Conservation (phyloP, 805 yeast species). For the Debaryomyces prosopidis region DNA sequence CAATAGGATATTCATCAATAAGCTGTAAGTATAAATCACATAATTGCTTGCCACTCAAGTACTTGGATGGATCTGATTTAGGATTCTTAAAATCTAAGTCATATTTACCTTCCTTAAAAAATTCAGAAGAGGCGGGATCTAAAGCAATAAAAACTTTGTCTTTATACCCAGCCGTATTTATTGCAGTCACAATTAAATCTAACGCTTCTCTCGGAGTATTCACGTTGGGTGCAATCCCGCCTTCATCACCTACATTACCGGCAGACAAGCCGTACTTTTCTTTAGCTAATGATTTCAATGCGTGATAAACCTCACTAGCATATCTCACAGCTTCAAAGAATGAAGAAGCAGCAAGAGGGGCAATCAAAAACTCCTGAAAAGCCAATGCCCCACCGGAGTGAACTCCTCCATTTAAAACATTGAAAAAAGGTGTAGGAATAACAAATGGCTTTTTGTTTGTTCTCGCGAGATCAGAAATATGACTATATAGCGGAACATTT, state of each 20-base stretch:
- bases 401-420: conserved; percentile 22
- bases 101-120: conserved; percentile 20
- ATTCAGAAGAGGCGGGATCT: conserved; percentile 22
- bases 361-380: conserved; percentile 26
- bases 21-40: conserved; percentile 15
- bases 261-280: conserved; percentile 20
- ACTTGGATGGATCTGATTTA: conserved; percentile 14
- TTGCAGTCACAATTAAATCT: conserved; percentile 18
- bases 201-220: conserved; percentile 20
- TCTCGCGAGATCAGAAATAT: conserved; percentile 17
- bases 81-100: conserved; percentile 22
- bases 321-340: conserved; percentile 20
- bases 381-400: conserved; percentile 26
- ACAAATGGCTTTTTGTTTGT: conserved; percentile 10
- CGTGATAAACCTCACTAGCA: conserved; percentile 22
- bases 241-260: conserved; percentile 27
- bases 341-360: conserved; percentile 14
- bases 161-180: conserved; percentile 17
- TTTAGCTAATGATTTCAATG: conserved; percentile 16
- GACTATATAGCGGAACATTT: conserved; percentile 18
- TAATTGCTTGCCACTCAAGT: conserved; percentile 19
- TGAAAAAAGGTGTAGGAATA: conserved; percentile 24
- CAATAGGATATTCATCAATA: conserved; percentile 19
- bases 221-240: conserved; percentile 23
- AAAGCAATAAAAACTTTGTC: conserved; percentile 20